Evolutionary conservation across 768 basidiomycete species (phyloP), one percentile per base, ranked within the genome.

Genomic region (Auricularia auricula-judae): DNA sequence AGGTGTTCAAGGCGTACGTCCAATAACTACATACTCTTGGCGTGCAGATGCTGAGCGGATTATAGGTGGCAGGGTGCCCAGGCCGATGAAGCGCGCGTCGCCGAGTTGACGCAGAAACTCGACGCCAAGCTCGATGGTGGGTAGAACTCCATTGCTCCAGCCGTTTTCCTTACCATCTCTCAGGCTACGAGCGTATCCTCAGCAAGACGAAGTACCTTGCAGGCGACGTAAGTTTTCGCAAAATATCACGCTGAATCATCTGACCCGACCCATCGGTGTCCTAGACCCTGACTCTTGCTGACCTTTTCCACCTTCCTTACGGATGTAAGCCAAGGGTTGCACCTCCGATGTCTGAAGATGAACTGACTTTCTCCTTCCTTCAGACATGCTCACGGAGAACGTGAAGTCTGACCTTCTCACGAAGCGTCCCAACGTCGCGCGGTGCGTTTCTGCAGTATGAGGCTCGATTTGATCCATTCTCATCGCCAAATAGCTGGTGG

Each of bases 151-250:
- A 0, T 23, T 5, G 21, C 29, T 29, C 29, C 29, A 29, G 29
- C 29, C 29, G 29, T 29, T 29, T 29, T 29, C 0, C 29, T 5
- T 16, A 16, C 47, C 47, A 51, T 21, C 18, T 10, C 18, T 5
- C 16, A 51, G 47, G 72, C 1, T 87, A 86, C 71, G 85, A 87
- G 33, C 64, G 67, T 11, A 82, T 87, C 64, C 75, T 88, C 35
- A 71, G 76, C 33, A 85, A 83, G 71, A 79, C 82, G 65, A 79
- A 78, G 67, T 86, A 83, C 70, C 71, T 74, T 72, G 79, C 66
- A 71, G 84, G 75, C 71, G 79, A 69, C 68, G 74, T 78, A 51
- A 63, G 71, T 66, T 12, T n/a, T 12, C 12, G 14, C 10, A 10
- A 21, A 16, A 1, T 54, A 36, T 18, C 33, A 12, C 33, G 2